These are phyloP conservation scores for Hanseniaspora nectarophila DNA, from an alignment of 805 yeast species.

Conservation along the genomic window DNA sequence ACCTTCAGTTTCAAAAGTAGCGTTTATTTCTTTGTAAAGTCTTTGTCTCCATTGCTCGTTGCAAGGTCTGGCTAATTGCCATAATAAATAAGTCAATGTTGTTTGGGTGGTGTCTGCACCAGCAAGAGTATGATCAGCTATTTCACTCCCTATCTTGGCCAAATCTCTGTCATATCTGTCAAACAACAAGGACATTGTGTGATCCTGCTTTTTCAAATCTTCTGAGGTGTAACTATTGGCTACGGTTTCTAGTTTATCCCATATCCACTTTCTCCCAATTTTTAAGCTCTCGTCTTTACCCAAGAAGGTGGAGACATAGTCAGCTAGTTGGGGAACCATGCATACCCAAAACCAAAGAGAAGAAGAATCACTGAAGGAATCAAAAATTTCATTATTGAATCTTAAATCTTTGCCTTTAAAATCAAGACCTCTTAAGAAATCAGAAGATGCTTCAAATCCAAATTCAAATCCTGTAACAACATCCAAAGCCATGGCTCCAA, in stretches of 20 bases:
- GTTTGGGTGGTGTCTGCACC: slow-evolving; percentile 69
- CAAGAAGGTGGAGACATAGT: slow-evolving; percentile 34
- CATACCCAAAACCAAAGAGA: slow-evolving; percentile 59
- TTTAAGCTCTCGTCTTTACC: slow-evolving; percentile 31
- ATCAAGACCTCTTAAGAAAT: slow-evolving; percentile 30
- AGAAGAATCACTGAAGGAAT: slow-evolving; percentile 38
- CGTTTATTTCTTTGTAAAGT: slow-evolving; percentile 37
- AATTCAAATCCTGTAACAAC: slow-evolving; percentile 50
- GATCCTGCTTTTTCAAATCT: slow-evolving; percentile 10
- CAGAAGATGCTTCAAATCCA: slow-evolving; percentile 39
- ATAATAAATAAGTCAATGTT: slow-evolving; percentile 47
- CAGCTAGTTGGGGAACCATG: slow-evolving; percentile 42
- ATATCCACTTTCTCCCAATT: slow-evolving; percentile 37
- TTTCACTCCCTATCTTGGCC: slow-evolving; percentile 30
- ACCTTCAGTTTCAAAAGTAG: slow-evolving; percentile 27
- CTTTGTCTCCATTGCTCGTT: slow-evolving; percentile 36
- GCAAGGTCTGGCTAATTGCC: slow-evolving; percentile 44
- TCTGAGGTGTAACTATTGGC: slow-evolving; percentile 17
- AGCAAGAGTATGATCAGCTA: slow-evolving; percentile 58
- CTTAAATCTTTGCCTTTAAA: slow-evolving; percentile 17
- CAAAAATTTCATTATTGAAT: slow-evolving; percentile 34
- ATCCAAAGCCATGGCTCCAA: slow-evolving; percentile 63
- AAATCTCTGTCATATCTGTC: slow-evolving; percentile 11
- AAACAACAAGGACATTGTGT: slow-evolving; percentile 16
- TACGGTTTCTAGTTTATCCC: slow-evolving; percentile 22